These are phyloP conservation scores for Hypoxylon rubiginosum DNA, from an alignment of 2,329 filamentous ascomycete genomes.

Conservation along the genomic window DNA sequence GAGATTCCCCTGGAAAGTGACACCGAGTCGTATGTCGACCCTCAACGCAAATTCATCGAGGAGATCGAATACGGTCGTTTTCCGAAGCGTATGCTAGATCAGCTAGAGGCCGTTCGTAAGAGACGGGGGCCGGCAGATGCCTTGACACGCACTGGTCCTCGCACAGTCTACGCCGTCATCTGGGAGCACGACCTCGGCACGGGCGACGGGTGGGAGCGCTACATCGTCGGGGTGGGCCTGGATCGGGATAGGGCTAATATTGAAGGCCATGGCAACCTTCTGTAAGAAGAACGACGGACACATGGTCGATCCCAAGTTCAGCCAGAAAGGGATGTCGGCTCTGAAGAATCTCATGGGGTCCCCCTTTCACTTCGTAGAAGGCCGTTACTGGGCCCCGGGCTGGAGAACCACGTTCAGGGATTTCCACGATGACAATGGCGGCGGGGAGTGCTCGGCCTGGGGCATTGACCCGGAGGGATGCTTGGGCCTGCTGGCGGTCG, in stretches of 20 bases:
- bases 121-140: background rate
- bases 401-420: too few species aligned
- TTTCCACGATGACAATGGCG: background rate
- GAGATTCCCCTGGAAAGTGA: background rate
- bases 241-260: conserved; percentile 8
- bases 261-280: conserved; percentile 21
- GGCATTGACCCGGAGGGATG: background rate
- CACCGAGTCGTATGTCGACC: background rate
- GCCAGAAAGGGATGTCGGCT: too few species aligned
- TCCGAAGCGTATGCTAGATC: conserved; percentile 4
- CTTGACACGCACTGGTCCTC: background rate
- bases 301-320: background rate
- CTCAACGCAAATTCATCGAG: background rate
- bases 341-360: background rate
- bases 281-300: background rate
- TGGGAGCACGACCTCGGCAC: too few species aligned
- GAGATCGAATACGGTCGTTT: background rate
- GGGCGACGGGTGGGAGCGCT: background rate
- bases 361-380: background rate
- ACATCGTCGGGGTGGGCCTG: background rate
- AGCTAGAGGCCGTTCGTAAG: conserved; percentile 1
- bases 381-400: too few species aligned
- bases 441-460: background rate
- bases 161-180: background rate
- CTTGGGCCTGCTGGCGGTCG: background rate